phyloP scores from a whole-genome alignment of 2,329 filamentous ascomycete genomes.

The Clonostachys chloroleuca region DNA sequence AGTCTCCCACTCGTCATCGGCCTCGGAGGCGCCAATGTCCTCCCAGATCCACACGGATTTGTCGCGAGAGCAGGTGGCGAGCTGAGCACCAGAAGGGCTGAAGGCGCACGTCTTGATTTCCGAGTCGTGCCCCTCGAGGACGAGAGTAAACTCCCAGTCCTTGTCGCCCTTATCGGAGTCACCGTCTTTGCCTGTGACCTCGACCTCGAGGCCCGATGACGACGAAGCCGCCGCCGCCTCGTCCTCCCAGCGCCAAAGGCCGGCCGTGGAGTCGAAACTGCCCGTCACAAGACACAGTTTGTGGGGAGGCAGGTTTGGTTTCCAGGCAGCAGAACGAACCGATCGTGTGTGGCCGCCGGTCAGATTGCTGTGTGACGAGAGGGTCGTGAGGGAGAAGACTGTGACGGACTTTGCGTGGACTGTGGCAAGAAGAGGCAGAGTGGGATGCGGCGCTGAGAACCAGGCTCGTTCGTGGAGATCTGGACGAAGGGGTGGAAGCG shows the following conservation, averaged over 20 bases:
- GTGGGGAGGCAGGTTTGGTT: conserved; percentile 58
- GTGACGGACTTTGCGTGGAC: conserved; percentile 83
- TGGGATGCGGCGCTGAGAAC: conserved; percentile 81
- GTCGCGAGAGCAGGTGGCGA: conserved; percentile 88
- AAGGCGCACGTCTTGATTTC: conserved; percentile 84
- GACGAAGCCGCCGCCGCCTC: conserved; percentile 27
- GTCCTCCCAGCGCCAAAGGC: conserved; percentile 69
- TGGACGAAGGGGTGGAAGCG: conserved; percentile 46
- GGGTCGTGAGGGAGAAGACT: conserved; percentile 80
- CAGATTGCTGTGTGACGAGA: conserved; percentile 74
- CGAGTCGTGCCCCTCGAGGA: conserved; percentile 91
- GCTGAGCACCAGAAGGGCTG: conserved; percentile 67
- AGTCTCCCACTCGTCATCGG: conserved; percentile 95
- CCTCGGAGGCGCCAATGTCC: conserved; percentile 68
- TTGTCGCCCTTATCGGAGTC: conserved; percentile 59
- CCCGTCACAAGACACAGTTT: conserved; percentile 83
- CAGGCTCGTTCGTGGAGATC: conserved; percentile 72
- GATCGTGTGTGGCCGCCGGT: conserved; percentile 87
- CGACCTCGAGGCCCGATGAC: conserved; percentile 8
- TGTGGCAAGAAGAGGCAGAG: conserved; percentile 82
- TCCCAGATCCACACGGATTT: conserved; percentile 99
- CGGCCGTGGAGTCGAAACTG: conserved; percentile 90
- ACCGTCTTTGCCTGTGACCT: conserved; percentile 12
- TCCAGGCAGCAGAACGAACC: conserved; percentile 85
- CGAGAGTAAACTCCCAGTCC: conserved; percentile 89